Conservation (phyloP, 108 stramenopile species). For the Skeletonema tropicum region DNA sequence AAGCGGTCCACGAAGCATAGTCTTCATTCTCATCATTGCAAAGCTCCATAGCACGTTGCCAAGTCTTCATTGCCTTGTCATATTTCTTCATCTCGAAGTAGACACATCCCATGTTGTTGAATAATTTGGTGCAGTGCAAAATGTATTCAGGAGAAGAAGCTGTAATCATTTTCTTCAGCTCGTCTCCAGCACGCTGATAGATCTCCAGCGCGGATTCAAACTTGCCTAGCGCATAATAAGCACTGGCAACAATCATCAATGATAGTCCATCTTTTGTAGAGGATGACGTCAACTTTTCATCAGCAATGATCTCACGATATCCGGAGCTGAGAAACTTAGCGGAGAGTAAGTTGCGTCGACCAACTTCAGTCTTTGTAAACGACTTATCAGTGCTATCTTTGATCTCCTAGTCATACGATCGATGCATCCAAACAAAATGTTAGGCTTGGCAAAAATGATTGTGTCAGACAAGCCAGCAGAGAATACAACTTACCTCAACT, state of each 20-base stretch:
- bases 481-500: slow-evolving; percentile 35
- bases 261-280: slow-evolving; percentile 25
- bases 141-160: slow-evolving; percentile 32
- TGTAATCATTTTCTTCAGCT: slow-evolving; percentile 38
- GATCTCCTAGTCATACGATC: slow-evolving; percentile 3
- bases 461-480: not conserved
- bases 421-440: not conserved
- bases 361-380: slow-evolving; percentile 21
- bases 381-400: slow-evolving; percentile 9
- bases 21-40: slow-evolving; percentile 42
- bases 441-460: not conserved
- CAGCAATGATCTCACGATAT: slow-evolving; percentile 43
- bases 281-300: slow-evolving; percentile 20
- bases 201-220: slow-evolving; percentile 39
- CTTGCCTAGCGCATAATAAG: slow-evolving; percentile 48
- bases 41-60: slow-evolving; percentile 44
- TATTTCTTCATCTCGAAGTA: slow-evolving; percentile 55
- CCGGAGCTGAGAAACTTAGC: slow-evolving; percentile 40
- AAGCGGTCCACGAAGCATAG: slow-evolving; percentile 36
- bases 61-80: slow-evolving; percentile 53
- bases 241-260: slow-evolving; percentile 45
- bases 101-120: slow-evolving; percentile 50
- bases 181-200: slow-evolving; percentile 41
- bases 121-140: slow-evolving; percentile 44
- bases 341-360: slow-evolving; percentile 31